Conservation (phyloP, 176 grass and related monocot genomes). For the Microstegium vimineum region DNA sequence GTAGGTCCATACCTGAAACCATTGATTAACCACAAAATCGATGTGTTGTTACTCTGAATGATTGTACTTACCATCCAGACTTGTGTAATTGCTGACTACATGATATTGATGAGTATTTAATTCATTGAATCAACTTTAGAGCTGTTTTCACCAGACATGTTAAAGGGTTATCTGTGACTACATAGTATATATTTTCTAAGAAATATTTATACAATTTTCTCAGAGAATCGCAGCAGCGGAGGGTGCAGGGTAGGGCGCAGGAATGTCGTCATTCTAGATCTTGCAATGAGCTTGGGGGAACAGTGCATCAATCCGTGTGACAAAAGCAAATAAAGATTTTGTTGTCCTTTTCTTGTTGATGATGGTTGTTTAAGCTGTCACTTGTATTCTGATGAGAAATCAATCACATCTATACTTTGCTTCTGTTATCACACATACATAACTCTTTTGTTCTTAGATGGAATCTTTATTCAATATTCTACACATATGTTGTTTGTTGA, state of each 20-base stretch:
- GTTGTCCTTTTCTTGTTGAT: not conserved
- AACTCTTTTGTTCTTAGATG: slow-evolving; percentile 4
- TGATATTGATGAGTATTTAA: not conserved
- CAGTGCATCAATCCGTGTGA: slow-evolving; percentile 1
- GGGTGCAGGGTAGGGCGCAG: slow-evolving; percentile 50
- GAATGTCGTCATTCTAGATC: slow-evolving; percentile 37
- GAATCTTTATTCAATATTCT: slow-evolving; percentile 2
- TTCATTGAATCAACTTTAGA: not conserved
- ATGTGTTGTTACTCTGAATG: not conserved
- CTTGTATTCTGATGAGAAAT: slow-evolving; percentile 28
- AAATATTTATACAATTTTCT: not conserved
- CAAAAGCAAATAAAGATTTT: slow-evolving; percentile 41
- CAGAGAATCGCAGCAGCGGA: slow-evolving; percentile 17
- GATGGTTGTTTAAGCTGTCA: not conserved
- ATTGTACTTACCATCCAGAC: too few relatives aligned
- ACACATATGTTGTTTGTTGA: too few relatives aligned
- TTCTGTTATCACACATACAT: slow-evolving; percentile 27
- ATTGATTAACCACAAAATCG: not conserved
- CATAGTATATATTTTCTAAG: not conserved
- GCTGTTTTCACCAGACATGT: not conserved
- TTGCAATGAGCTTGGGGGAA: not conserved
- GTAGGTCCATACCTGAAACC: too few relatives aligned
- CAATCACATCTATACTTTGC: slow-evolving; percentile 17
- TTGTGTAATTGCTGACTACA: not conserved
- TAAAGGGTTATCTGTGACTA: not conserved